A percentile compares a stretch with the other conserved stretches of the same genome.
These are phyloP conservation scores for Nephelium lappaceum DNA, from an alignment of 345 rosid genomes.

Conservation along the genomic window DNA sequence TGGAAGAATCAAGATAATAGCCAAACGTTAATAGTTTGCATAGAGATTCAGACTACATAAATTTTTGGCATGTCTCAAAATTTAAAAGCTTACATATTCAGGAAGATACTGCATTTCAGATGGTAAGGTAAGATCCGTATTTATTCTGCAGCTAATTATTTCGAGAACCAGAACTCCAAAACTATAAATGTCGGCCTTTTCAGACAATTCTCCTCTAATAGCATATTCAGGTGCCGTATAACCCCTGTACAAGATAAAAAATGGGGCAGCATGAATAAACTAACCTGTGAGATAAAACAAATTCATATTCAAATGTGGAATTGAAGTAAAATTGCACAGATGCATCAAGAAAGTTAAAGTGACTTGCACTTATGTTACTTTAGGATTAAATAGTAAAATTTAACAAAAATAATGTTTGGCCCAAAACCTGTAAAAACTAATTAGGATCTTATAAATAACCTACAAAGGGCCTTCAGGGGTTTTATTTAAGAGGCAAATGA, in stretches of 20 bases:
- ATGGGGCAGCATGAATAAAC: neutral
- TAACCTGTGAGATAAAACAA: neutral
- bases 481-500: neutral
- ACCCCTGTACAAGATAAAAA: conserved; percentile 37
- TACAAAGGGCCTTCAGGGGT: no score
- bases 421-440: no score
- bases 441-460: no score
- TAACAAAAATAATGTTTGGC: no score
- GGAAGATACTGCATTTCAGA: conserved; percentile 76
- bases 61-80: neutral
- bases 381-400: no score
- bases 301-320: neutral
- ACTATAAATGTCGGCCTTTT: conserved; percentile 73
- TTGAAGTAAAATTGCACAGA: neutral
- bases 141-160: conserved; percentile 64
- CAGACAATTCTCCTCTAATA: conserved; percentile 66
- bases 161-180: conserved; percentile 70
- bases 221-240: conserved; percentile 80
- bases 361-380: neutral
- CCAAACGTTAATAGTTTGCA: no score
- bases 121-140: conserved; percentile 56
- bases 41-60: neutral
- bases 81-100: conserved; percentile 50
- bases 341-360: neutral
- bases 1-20: neutral